Conservation (phyloP, 2,329 filamentous ascomycete species). For the Parascedosporium putredinis region DNA sequence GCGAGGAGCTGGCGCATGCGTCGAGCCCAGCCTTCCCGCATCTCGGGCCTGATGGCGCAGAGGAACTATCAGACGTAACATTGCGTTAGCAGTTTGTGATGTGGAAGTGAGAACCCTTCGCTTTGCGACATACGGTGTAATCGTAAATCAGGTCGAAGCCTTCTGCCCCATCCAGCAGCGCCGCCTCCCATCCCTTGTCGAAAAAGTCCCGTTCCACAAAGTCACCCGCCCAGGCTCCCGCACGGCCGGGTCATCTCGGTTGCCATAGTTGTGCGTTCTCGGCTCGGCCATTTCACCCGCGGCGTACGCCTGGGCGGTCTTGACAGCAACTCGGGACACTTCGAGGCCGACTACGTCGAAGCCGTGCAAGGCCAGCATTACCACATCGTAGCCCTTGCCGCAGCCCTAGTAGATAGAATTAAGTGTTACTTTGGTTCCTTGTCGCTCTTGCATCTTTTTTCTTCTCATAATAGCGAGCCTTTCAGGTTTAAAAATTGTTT, state of each 20-base stretch:
- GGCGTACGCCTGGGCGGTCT: neutral
- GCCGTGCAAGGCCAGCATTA: slow-evolving; percentile 3
- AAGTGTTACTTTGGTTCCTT: too few species aligned
- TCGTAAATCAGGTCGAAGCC: slow-evolving; percentile 5
- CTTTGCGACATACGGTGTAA: neutral
- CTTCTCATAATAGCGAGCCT: too few species aligned
- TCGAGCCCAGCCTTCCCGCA: slow-evolving; percentile 2
- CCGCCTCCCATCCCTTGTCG: neutral
- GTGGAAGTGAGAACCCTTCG: too few species aligned
- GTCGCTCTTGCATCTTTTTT: too few species aligned
- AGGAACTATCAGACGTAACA: neutral
- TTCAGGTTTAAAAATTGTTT: too few species aligned
- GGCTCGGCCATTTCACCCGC: neutral
- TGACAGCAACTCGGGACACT: neutral
- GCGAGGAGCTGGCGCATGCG: slow-evolving; percentile 2
- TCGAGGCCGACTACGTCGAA: slow-evolving; percentile 11
- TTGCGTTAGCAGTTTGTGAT: neutral
- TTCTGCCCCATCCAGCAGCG: neutral
- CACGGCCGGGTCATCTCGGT: neutral
- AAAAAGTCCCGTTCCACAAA: slow-evolving; percentile 1
- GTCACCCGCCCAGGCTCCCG: neutral
- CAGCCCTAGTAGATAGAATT: neutral
- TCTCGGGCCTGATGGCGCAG: neutral
- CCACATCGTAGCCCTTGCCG: slow-evolving; percentile 6
- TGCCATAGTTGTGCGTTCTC: neutral